Evolutionary conservation across 495 filamentous ascomycete genomes (phyloP), one percentile per base, ranked within the genome.

Genomic region (Aspergillus avenaceus): DNA sequence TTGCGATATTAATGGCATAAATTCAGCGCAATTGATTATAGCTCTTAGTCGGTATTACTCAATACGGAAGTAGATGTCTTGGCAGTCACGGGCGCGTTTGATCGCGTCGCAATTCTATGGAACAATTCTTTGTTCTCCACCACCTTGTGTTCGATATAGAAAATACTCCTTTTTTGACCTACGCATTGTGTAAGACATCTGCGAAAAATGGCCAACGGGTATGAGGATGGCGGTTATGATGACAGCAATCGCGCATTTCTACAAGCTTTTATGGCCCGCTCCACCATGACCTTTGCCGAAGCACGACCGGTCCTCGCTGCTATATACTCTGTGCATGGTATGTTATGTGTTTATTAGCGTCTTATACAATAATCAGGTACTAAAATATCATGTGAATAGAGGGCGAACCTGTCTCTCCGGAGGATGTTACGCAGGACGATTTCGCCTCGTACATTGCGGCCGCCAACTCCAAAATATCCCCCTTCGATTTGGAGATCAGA

Each of bases 211-310:
- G 34, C 34, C 2, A 18, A 48, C 25, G 9, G 41, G 12, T 9
- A 22, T 2, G 14, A 57, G 23, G 38, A 47, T 16, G 14, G 41
- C 14, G 58, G 51, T 43, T 80, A 79, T 56, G 70, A 83, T 63
- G 80, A 96, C 61, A 75, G 76, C 57, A 88, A 97, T 65, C 87
- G 90, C 38, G 91, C 92, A n/a, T 96, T 98, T 61, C 71, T 97
- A 1, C 93, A 98, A 72, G 88, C 86, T 52, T 87, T 98, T 61
- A 80, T 97, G 63, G 82, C 86, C 3, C 83, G 84, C 14, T 84
- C 85, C 7, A 79, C 81, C 19, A 71, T 96, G 64, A 96, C 87
- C 5, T 84, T 88, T 54, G 67, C 77, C 26, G 84, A 95, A 49
- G 83, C 84, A 4, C 80, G 84, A 50, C 81, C 81, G 0, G 64